A percentile compares a stretch with the other conserved stretches of the same genome.
Evolutionary conservation across 495 filamentous ascomycete species (phyloP).

Genomic region (Xylaria bambusicola): DNA sequence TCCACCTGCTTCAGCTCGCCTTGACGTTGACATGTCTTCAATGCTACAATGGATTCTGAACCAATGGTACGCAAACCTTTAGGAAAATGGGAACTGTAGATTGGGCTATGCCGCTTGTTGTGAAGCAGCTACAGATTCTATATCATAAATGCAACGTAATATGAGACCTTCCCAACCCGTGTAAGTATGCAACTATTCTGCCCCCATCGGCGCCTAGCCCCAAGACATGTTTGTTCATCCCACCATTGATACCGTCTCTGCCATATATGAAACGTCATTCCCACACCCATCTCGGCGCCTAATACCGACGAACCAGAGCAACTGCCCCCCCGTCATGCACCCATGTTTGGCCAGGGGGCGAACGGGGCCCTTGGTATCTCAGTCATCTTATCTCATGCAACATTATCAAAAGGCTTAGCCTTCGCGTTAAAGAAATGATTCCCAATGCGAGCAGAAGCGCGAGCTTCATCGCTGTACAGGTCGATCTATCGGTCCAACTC

Average conservation of each 20-base stretch:
- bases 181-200: constrained; percentile 8
- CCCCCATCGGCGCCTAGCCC: constrained; percentile 7
- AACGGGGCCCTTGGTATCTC: neutral
- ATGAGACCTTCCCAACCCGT: constrained; percentile 12
- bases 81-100: no score
- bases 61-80: no score
- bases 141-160: neutral
- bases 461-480: constrained; percentile 42
- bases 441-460: constrained; percentile 37
- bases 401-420: constrained; percentile 10
- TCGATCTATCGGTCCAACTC: constrained; percentile 37
- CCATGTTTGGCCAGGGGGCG: neutral
- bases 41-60: constrained; percentile 4
- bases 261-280: constrained; percentile 17
- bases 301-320: constrained; percentile 12
- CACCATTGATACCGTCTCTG: constrained; percentile 6
- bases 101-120: no score
- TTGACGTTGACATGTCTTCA: neutral
- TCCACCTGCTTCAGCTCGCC: constrained; percentile 1
- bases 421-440: constrained; percentile 23
- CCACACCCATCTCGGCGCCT: constrained; percentile 10
- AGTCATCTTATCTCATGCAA: constrained; percentile 13
- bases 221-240: constrained; percentile 3
- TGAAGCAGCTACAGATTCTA: neutral
- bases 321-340: constrained; percentile 6